phyloP scores from a whole-genome alignment of 1,139 yeast species.

The Yamadazyma triangularis region DNA sequence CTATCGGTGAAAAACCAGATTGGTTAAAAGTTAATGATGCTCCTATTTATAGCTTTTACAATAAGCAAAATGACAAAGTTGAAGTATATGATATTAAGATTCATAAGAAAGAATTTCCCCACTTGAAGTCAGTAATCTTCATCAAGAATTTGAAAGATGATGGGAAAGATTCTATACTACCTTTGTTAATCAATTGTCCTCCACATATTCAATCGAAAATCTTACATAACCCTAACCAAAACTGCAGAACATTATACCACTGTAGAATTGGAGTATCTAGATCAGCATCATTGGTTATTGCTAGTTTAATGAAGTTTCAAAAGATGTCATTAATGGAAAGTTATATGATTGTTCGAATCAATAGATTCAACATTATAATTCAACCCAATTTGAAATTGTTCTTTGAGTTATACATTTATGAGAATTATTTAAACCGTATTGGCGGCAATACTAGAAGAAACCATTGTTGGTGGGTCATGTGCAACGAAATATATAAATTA shows the following conservation, averaged over 20 bases:
- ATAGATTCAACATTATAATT: slow-evolving; percentile 81
- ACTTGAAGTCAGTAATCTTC: slow-evolving; percentile 24
- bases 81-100: slow-evolving; percentile 27
- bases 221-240: slow-evolving; percentile 17
- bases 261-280: slow-evolving; percentile 92
- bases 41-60: slow-evolving; percentile 24
- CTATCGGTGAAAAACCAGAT: slow-evolving; percentile 35
- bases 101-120: slow-evolving; percentile 13
- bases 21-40: slow-evolving; percentile 24
- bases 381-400: slow-evolving; percentile 86
- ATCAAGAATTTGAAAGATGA: slow-evolving; percentile 38
- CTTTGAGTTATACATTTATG: slow-evolving; percentile 81
- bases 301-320: slow-evolving; percentile 77
- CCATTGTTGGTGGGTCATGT: slow-evolving; percentile 30
- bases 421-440: slow-evolving; percentile 41
- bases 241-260: slow-evolving; percentile 64
- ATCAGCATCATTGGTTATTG: slow-evolving; percentile 86
- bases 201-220: slow-evolving; percentile 25
- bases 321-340: slow-evolving; percentile 66
- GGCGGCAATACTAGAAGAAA: slow-evolving; percentile 13
- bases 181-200: slow-evolving; percentile 30
- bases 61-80: slow-evolving; percentile 15
- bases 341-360: slow-evolving; percentile 74
- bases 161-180: slow-evolving; percentile 34
- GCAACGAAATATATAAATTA: slow-evolving; percentile 30